Base-by-base conservation (phyloP, 1,139 yeast species). In the Arxiozyma slooffiae region DNA sequence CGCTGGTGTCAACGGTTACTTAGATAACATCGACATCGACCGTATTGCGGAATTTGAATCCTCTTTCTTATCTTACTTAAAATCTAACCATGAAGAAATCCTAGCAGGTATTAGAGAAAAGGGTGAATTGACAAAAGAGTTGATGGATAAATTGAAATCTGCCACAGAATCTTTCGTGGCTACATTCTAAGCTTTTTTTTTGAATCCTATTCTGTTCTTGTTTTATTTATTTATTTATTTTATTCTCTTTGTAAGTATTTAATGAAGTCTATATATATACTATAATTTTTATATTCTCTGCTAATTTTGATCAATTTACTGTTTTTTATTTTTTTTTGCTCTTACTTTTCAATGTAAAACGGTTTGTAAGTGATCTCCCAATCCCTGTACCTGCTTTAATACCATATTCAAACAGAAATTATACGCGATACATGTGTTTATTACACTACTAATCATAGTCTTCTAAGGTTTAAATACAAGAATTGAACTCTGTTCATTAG, bases 1-100 rank as follows among this genome's bases (percentile, higher is more conserved):
- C 81, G 98, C 98, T 64, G 99, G 96, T 87, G 98, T 94, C 70
- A 90, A 92, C 83, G 99, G 99, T 83, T 88, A 71, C 90, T 85
- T 94, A 71, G 99, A 94, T 74, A 71, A 76, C 64, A 71, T 94
- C 67, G 86, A 95, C 62, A 78, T 92, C 65, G 81, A 83, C 71
- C 86, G 88, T 75, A 82, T 94, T 69, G 88, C 79, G 73, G 88
- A 86, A 74, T 94, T 86, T 71, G 99, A 94, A 83, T 76, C 81
- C 68, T 82, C 90, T 69, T 92, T 90, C 92, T 77, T 86, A 72
- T 79, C 95, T 64, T 80, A 82, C 79, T 82, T 92, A 76, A 85
- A 88, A 80, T 74, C 97, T 62, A 88, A 87, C 78, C 94, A 89
- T 76, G 68, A 84, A 64, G 92, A 81, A 60, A 77, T 94, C 73